Percentiles rank a stretch among this genome's conserved stretches.
These are phyloP conservation scores for Grigorovia humatica DNA, from an alignment of 805 yeast species.

Conservation along the genomic window DNA sequence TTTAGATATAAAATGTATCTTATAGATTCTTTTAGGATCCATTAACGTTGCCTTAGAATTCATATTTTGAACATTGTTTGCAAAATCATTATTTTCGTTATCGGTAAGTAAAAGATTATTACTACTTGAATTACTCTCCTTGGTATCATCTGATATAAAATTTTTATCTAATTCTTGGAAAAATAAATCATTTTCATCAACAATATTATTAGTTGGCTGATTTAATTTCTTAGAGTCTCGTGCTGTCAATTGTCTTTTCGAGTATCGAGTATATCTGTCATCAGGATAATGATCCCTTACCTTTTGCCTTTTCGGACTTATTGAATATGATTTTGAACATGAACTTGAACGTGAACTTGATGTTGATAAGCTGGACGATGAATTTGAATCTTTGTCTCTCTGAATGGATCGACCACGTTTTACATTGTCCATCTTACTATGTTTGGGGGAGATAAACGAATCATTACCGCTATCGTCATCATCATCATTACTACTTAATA, in stretches of 20 bases:
- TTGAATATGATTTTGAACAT: background rate
- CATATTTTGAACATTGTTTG: too few relatives aligned
- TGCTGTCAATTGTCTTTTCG: too few relatives aligned
- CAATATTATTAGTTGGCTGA: background rate
- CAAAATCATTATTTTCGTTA: background rate
- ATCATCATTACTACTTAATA: too few relatives aligned
- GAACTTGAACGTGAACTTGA: background rate
- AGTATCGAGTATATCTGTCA: too few relatives aligned
- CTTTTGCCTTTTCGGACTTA: background rate
- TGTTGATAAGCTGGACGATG: too few relatives aligned
- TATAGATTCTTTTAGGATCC: constrained; percentile 16
- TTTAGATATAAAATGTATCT: constrained; percentile 19
- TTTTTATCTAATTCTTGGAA: constrained; percentile 14
- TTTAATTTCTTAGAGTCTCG: too few relatives aligned
- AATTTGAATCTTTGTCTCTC: too few relatives aligned
- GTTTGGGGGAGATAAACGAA: too few relatives aligned
- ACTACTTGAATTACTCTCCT: background rate
- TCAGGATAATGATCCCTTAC: too few relatives aligned
- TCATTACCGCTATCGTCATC: too few relatives aligned
- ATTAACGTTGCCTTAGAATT: background rate
- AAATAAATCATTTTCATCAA: constrained; percentile 20
- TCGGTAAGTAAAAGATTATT: background rate
- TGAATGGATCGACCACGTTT: too few relatives aligned
- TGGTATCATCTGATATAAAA: background rate
- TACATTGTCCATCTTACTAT: too few relatives aligned